Conservation (phyloP, 176 grass and related monocot genomes). For the Musa beccarii region DNA sequence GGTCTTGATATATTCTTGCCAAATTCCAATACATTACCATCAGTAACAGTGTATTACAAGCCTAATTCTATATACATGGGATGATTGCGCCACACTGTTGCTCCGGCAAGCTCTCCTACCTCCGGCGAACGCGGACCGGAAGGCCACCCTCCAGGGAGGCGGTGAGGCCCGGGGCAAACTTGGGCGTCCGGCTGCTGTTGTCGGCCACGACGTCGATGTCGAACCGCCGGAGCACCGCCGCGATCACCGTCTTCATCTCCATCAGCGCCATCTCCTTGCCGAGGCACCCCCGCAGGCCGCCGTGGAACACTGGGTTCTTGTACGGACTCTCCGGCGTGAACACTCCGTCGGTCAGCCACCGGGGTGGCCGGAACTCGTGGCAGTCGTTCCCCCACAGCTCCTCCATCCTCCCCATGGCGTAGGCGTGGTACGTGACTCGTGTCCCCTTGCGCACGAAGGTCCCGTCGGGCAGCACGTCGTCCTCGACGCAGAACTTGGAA, state of each 20-base stretch:
- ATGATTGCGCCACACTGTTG: too few species aligned
- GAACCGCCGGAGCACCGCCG: constrained; percentile 50
- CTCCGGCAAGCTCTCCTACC: not conserved
- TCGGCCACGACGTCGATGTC: constrained; percentile 39
- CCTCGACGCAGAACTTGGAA: constrained; percentile 7
- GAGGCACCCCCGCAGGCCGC: constrained; percentile 61
- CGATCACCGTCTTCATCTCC: constrained; percentile 78
- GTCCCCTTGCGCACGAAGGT: not conserved
- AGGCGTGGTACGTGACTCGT: constrained; percentile 11
- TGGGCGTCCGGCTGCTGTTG: constrained; percentile 33
- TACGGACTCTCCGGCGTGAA: constrained; percentile 65
- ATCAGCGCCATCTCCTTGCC: constrained; percentile 82
- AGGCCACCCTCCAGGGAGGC: constrained; percentile 55
- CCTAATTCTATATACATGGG: too few species aligned
- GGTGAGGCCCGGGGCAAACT: constrained; percentile 59
- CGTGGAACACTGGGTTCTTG: constrained; percentile 84
- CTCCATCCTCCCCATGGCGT: constrained; percentile 12
- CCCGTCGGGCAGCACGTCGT: constrained; percentile 9
- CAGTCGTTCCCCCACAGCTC: constrained; percentile 70
- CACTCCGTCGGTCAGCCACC: constrained; percentile 51
- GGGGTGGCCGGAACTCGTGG: constrained; percentile 49
- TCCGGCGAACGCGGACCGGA: constrained; percentile 51
- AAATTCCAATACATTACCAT: too few species aligned
- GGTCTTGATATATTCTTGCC: too few species aligned
- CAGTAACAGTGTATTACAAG: too few species aligned